Percentiles rank a stretch among this genome's conserved stretches.
Evolutionary conservation across 352 stramenopile genomes (phyloP).

Genomic region (Pythium chondricola): DNA sequence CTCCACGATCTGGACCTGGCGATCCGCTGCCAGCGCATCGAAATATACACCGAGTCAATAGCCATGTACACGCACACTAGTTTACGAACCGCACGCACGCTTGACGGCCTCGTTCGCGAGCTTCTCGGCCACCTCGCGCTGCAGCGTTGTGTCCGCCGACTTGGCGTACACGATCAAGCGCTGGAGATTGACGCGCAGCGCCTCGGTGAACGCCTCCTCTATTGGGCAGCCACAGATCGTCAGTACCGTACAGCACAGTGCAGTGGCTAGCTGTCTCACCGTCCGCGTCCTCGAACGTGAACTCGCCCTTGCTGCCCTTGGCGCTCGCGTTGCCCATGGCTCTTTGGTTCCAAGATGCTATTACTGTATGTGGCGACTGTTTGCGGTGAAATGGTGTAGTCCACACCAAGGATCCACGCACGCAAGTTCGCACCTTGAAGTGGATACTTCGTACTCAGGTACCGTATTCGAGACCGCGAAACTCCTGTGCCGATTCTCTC

Average conservation of each 20-base stretch:
- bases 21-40: slow-evolving; percentile 47
- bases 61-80: neutral
- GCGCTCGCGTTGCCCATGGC: slow-evolving; percentile 36
- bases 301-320: slow-evolving; percentile 77
- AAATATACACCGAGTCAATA: neutral
- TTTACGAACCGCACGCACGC: slow-evolving; percentile 35
- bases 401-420: slow-evolving; percentile 5
- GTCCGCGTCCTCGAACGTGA: slow-evolving; percentile 71
- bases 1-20: slow-evolving; percentile 93
- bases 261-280: too few species aligned
- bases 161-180: slow-evolving; percentile 91
- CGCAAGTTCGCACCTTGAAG: too few species aligned
- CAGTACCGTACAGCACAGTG: too few species aligned
- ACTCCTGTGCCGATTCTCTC: slow-evolving; percentile 25
- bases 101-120: slow-evolving; percentile 94
- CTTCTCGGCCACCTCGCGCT: slow-evolving; percentile 92
- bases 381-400: slow-evolving; percentile 5
- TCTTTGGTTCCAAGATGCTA: neutral
- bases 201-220: slow-evolving; percentile 88
- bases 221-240: too few species aligned
- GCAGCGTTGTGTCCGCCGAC: slow-evolving; percentile 83
- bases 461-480: slow-evolving; percentile 44
- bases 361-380: slow-evolving; percentile 8
- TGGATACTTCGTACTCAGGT: slow-evolving; percentile 18
- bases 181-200: slow-evolving; percentile 86